phyloP scores from a whole-genome alignment of 1,139 yeast species.

The Suhomyces wounanorum region DNA sequence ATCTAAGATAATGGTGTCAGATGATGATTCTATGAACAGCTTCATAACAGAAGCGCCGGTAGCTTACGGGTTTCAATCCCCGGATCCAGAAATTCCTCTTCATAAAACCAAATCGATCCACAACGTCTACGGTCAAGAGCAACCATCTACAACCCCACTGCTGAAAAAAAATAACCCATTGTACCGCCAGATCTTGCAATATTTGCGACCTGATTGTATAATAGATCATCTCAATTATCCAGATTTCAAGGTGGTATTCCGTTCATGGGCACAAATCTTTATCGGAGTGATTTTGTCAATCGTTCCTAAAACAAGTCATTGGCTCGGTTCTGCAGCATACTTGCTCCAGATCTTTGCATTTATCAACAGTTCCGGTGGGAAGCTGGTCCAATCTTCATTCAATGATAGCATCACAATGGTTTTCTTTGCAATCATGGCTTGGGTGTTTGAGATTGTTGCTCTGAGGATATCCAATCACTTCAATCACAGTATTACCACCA shows the following conservation, averaged over 20 bases:
- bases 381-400: constrained; percentile 24
- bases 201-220: constrained; percentile 28
- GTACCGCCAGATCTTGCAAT: constrained; percentile 17
- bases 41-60: background rate
- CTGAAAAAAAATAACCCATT: constrained; percentile 5
- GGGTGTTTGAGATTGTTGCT: constrained; percentile 30
- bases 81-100: constrained; percentile 1
- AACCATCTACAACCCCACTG: background rate
- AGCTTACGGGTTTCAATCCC: background rate
- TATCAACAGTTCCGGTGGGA: constrained; percentile 32
- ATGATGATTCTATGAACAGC: background rate
- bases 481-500: constrained; percentile 28
- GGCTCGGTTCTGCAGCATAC: constrained; percentile 37
- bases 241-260: constrained; percentile 28
- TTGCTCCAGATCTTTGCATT: constrained; percentile 33
- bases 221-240: constrained; percentile 28
- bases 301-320: constrained; percentile 27
- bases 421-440: constrained; percentile 23
- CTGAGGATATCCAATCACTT: constrained; percentile 29
- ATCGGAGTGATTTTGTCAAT: constrained; percentile 27
- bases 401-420: constrained; percentile 21
- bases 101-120: background rate
- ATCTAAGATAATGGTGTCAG: background rate
- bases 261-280: constrained; percentile 37
- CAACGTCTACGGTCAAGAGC: background rate